A percentile compares a stretch with the other conserved stretches of the same genome.
These are phyloP conservation scores for Acacia crassicarpa DNA, from an alignment of 306 rosid species.

Conservation along the genomic window DNA sequence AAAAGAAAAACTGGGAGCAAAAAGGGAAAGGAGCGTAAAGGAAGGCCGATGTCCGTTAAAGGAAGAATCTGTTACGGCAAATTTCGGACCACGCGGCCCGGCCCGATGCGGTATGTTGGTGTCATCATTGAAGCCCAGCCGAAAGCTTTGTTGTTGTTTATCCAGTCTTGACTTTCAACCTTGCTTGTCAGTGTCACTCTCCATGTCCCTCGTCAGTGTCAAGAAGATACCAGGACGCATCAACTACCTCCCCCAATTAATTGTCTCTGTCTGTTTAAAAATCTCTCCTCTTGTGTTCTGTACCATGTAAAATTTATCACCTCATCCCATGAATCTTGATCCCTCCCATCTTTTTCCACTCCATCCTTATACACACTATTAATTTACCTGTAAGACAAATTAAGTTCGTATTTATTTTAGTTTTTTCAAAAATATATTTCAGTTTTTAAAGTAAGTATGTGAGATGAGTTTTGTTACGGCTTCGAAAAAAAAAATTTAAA, in stretches of 20 bases:
- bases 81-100: background rate
- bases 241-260: background rate
- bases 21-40: no score
- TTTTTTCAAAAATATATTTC: no score
- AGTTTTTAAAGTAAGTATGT: rapidly evolving
- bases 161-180: background rate
- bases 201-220: background rate
- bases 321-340: background rate
- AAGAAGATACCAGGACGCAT: background rate
- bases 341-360: background rate
- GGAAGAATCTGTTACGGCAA: background rate
- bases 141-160: background rate
- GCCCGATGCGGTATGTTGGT: background rate
- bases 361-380: no score
- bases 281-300: background rate
- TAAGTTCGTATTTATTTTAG: no score
- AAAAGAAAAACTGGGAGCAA: background rate
- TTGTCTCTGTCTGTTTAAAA: background rate
- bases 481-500: no score
- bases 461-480: rapidly evolving
- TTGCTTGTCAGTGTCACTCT: no score
- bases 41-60: background rate
- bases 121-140: background rate
- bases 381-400: no score
- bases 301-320: background rate